Evolutionary conservation across 1,284 basidiomycete species (phyloP), one percentile per base, ranked within the genome.

Genomic region (Cutaneotrichosporon spelunceum): DNA sequence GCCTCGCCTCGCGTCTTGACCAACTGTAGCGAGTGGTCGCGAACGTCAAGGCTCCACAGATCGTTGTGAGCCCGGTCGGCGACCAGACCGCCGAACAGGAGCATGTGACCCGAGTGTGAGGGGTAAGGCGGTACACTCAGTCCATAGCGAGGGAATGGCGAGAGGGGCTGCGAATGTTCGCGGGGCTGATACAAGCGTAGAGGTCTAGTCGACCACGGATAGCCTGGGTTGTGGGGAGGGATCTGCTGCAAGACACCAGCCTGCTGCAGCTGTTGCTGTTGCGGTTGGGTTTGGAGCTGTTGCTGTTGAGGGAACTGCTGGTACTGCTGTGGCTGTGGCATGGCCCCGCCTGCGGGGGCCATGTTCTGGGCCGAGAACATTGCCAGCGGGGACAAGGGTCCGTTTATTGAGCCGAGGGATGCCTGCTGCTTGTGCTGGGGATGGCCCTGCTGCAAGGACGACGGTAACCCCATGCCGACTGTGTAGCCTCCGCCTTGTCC

Each of bases 21-120:
- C 13, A 92, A 84, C 34, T 86, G 87, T 10, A 89, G 87, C 30
- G 87, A 85, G 65, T 89, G 83, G 67, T 92, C 88, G 57, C 87
- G 84, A 13, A 90, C 88, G 59, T 89, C 89, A 71, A 97, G 87
- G 48, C 92, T 83, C 79, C 96, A 99, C 53, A 99, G 83, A 79
- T 99, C 96, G 79, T 98, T 98, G 68, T 89, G 86, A 54, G 94
- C 89, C 34, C 86, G 82, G 75, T 99, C 95, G 47, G 89, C 86
- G 19, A 99, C 94, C 57, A 99, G 87, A 66, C 96, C 96, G 70
- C 96, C 96, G 72, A 99, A 99, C 62, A 99, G 84, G 79, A 93
- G 94, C 67, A 99, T 86, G 72, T 99, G 94, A 26, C 95, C 95
- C 8, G 83, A 85, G 21, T 85, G 75, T 13, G 89, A 89, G 1